Evolutionary conservation across 2,329 filamentous ascomycete genomes (phyloP).

Genomic region (Botrytis aclada): DNA sequence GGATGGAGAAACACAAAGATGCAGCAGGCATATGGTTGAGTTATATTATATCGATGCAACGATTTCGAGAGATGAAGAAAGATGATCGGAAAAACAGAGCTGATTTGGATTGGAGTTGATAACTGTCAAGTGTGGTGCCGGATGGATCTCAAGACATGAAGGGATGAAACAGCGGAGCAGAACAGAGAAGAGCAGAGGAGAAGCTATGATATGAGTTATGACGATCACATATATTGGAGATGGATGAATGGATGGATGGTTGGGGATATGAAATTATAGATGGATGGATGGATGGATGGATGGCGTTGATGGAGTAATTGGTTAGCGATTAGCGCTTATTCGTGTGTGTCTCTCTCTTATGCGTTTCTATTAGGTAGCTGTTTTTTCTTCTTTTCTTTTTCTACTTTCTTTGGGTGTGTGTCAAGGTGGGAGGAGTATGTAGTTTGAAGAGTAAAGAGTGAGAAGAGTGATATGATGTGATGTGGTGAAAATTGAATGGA

Average conservation of each 20-base stretch:
- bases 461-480: too few relatives aligned
- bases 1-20: not conserved
- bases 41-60: not conserved
- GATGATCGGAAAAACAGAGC: not conserved
- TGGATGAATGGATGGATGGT: not conserved
- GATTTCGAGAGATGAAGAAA: not conserved
- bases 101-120: not conserved
- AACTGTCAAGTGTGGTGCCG: not conserved
- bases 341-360: not conserved
- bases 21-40: not conserved
- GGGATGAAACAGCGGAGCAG: not conserved
- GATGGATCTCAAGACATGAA: not conserved
- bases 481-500: not conserved
- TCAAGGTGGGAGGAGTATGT: not conserved
- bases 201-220: slow-evolving; percentile 10
- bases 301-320: slow-evolving; percentile 1
- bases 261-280: not conserved
- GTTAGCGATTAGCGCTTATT: not conserved
- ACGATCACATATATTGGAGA: not conserved
- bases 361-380: not conserved
- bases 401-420: not conserved
- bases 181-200: not conserved
- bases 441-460: too few relatives aligned
- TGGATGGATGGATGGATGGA: not conserved
- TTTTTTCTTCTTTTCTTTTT: not conserved